Base-by-base conservation (phyloP, 495 filamentous ascomycete species). In the Tuber umbilicatum region DNA sequence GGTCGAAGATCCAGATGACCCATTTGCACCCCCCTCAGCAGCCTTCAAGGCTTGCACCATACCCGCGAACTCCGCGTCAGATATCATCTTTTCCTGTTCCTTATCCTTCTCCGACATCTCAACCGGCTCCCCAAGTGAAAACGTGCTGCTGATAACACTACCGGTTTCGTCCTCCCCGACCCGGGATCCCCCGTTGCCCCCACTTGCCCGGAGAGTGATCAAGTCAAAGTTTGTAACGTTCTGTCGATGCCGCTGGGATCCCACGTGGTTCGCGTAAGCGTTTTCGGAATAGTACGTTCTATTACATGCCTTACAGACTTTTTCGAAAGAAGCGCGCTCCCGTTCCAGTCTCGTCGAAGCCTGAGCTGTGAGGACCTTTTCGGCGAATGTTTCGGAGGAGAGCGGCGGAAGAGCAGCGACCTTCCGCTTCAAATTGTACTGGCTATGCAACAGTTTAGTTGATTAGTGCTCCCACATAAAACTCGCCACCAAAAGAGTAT, bases 221-320 rank as follows among this genome's bases (percentile, higher is more conserved):
- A 77, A 82, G 69, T 84, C 84, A 68, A 86, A 45, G 0, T 84
- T 86, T 35, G 86, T 84, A 39, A 90, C 85, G 78, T 90, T 91
- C 72, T 89, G 87, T 83, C 90, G 91, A 82, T 99, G 95, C 84
- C 96, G 98, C 77, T 92, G 90, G 84, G 94, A 97, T 76, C 90
- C 90, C 41, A 97, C 81, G 83, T 99, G 95, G 83, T 99, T 98
- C 81, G 89, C 88, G 83, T 93, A 97, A 23, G 95, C 94, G 84
- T 97, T 97, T 81, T 97, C 93, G 83, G 93, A 97, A 86, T 90
- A 98, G 85, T 94, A 99, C 37, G 91, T 92, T 85, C 95, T 96
- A 79, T 92, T 90, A 86, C 95, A 99, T 2, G 89, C 88, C 5
- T 89, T 85, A 83, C 95, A 99, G 21, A 86, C 83, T 78, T 90